Percentiles rank a stretch among this genome's conserved stretches.
phyloP scores from a whole-genome alignment of 2,329 filamentous ascomycete genomes.

The Juglanconis juglandina region DNA sequence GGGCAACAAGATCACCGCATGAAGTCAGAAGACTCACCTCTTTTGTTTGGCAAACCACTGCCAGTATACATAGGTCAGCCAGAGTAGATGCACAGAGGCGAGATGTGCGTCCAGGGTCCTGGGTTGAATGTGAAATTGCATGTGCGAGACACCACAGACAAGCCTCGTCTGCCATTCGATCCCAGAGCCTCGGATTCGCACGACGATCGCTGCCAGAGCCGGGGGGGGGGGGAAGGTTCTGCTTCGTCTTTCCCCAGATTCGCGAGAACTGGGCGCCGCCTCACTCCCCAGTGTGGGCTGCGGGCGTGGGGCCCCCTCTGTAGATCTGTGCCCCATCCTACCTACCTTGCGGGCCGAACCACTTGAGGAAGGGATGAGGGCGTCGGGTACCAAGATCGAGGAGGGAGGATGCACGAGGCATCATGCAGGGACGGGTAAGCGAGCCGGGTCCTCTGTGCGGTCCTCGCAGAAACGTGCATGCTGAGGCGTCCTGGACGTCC shows the following conservation, averaged over 20 bases:
- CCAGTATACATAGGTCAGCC: neutral
- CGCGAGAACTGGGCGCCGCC: neutral
- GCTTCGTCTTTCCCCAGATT: slow-evolving; percentile 4
- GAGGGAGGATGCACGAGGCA: neutral
- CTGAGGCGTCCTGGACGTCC: slow-evolving; percentile 3
- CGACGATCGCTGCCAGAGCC: slow-evolving; percentile 3
- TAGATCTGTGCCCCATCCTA: slow-evolving; percentile 7
- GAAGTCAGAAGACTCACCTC: neutral
- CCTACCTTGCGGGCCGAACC: slow-evolving; percentile 10
- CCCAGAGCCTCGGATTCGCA: slow-evolving; percentile 12
- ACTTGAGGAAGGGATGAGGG: slow-evolving; percentile 3
- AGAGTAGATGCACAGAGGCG: neutral
- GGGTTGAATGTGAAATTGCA: slow-evolving; percentile 13
- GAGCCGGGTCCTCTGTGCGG: slow-evolving; percentile 7
- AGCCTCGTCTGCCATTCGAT: slow-evolving; percentile 1
- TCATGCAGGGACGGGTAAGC: slow-evolving; percentile 14
- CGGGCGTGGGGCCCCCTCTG: neutral
- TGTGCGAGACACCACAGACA: neutral
- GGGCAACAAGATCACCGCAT: neutral
- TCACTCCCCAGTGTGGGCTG: neutral
- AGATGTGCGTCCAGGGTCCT: neutral
- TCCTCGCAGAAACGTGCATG: slow-evolving; percentile 16
- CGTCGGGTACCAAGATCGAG: neutral
- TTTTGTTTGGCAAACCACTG: neutral
- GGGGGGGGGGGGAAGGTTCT: neutral